Evolutionary conservation across 257 asterid genomes (phyloP), one percentile per base, ranked within the genome.

Genomic region (Salvia rosmarinus): DNA sequence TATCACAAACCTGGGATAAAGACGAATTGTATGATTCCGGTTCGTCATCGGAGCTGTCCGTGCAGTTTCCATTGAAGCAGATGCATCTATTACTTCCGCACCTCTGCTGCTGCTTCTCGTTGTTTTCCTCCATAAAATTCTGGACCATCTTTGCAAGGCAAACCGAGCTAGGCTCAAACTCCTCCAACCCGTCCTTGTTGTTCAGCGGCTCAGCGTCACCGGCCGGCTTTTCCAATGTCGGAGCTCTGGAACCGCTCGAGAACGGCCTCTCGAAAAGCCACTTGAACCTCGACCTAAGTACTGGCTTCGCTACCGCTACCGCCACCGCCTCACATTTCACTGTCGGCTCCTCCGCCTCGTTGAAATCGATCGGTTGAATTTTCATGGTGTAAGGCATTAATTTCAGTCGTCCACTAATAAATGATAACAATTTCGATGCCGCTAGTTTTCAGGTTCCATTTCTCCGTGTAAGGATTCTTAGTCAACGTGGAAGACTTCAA

Each of bases 261-360:
- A 91, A 89, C 56, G 88, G 99, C 84, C 84, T 74, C 81, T 95
- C 99, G 19, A 95, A 85, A 51, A 95, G 95, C 76, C 98, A 81
- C 81, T 83, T 91, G 55, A 95, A 84, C 83, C 96, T 81, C 23
- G 89, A 88, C 78, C 79, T 88, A 2, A 52, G 25, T 3, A 86
- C 83, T 5, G 89, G 86, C 81, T 84, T 91, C 70, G 64, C 82
- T 25, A 25, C 30, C 70, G 64, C 82, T 25, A 25, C 30, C 30
- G 1, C 30, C 67, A 73, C 87, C 67, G 83, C 80, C 77, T 85
- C 96, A n/a, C 52, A 68, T 19, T 80, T 76, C 23, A 64, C 55
- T 64, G 1, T 68, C 71, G 77, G 74, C 75, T 75, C 87, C 60
- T 72, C 83, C 9, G 77, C 73, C 35, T 69, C 62, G 65, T 51